Base-by-base conservation (phyloP, 257 asterid genomes). In the Schizonepeta tenuifolia region DNA sequence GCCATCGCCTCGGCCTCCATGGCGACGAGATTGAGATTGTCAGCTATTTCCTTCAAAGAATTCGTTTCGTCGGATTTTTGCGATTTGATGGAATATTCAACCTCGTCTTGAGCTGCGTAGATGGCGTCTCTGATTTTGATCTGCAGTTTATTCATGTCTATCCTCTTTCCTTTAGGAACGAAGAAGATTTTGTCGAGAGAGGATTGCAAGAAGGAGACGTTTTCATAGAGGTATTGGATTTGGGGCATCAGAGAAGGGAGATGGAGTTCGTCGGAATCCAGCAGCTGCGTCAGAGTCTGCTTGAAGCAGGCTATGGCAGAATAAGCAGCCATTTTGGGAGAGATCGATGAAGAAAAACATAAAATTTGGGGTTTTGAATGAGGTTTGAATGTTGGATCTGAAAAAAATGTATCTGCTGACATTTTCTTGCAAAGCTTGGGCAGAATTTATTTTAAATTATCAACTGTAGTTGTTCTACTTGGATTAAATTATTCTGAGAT, bases 91-190 rank as follows among this genome's bases (percentile, higher is more conserved):
- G 15, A 12, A 15, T 22, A 43, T 22, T 65, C 70, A 2, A 65
- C 20, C 54, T 41, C 11, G 60, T 66, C 71, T 28, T 66, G 71
- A n/a, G 57, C 71, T 8, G 6, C 7, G 38, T 66, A 66, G 71
- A 66, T 49, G 20, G 59, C 71, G 0, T 66, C 71, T 66, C 71
- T 9, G 71, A 66, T 66, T 2, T 5, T 7, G 56, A 1, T 41
- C 15, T 65, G 70, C 9, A 65, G 0, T 7, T 43, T 14, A 1
- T 7, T 65, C 70, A 65, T 21, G 6, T 22, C 1, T 1, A 2
- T 1, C n/a, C 70, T 65, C 54, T 5, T 12, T 7, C 7, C 6
- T 43, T 43, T 65, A 0, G 70, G 70, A 1, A 65, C 70, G 70
- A 65, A 65, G 15, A 9, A 22, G 71, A 66, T 66, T 4, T 7